These are phyloP conservation scores for Ophiostoma piceae DNA, from an alignment of 2,329 filamentous ascomycete genomes.

Conservation along the genomic window DNA sequence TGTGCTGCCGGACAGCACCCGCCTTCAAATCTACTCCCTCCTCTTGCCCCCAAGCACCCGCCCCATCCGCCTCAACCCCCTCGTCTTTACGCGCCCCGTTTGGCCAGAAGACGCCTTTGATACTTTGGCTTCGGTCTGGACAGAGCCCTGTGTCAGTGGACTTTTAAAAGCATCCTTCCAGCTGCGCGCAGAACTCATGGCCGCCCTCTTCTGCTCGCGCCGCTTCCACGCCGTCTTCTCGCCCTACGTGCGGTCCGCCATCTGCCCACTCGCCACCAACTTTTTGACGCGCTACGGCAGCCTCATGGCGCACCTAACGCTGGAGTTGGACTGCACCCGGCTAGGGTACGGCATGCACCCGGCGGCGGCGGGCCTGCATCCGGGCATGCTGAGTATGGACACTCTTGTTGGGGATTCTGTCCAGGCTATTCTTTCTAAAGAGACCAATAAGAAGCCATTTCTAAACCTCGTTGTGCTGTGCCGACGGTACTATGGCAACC, in stretches of 20 bases:
- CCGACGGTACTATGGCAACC: slow-evolving; percentile 19
- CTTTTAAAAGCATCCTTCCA: slow-evolving; percentile 26
- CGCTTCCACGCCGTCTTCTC: slow-evolving; percentile 39
- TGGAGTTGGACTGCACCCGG: slow-evolving; percentile 41
- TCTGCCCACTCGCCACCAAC: slow-evolving; percentile 37
- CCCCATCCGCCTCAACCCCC: slow-evolving; percentile 29
- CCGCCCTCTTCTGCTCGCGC: slow-evolving; percentile 35
- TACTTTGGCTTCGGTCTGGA: slow-evolving; percentile 30
- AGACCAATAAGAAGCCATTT: neutral
- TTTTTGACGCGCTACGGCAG: slow-evolving; percentile 35
- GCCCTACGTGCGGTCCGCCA: slow-evolving; percentile 34
- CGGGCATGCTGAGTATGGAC: slow-evolving; percentile 30
- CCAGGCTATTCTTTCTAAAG: neutral
- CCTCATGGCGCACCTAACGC: slow-evolving; percentile 36
- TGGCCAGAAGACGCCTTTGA: slow-evolving; percentile 38
- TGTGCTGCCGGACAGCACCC: neutral
- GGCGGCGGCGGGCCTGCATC: slow-evolving; percentile 28
- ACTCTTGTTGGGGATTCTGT: slow-evolving; percentile 33
- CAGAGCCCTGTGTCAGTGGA: neutral
- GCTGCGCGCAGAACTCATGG: slow-evolving; percentile 38
- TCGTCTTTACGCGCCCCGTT: slow-evolving; percentile 33
- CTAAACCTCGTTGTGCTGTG: slow-evolving; percentile 4
- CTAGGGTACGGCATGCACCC: slow-evolving; percentile 34
- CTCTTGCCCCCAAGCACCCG: neutral
- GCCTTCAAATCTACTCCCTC: neutral